Evolutionary conservation across 352 stramenopile species (phyloP).

Genomic region (Peronospora destructor): DNA sequence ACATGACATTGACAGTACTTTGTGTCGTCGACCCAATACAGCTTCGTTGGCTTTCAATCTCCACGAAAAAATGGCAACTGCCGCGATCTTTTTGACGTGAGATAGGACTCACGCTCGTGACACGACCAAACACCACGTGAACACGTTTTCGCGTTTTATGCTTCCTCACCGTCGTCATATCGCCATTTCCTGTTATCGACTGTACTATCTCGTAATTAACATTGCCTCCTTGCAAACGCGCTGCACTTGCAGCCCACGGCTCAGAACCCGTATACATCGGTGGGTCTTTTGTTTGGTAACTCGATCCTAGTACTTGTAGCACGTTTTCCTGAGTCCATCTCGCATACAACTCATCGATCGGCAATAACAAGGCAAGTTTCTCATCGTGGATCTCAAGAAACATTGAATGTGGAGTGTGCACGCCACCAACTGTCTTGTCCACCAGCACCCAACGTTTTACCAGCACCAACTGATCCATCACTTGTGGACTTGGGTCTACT

Average conservation of each 20-base stretch:
- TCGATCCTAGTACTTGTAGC: constrained; percentile 19
- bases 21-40: constrained; percentile 5
- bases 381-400: constrained; percentile 44
- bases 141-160: constrained; percentile 30
- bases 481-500: constrained; percentile 27
- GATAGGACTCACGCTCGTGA: constrained; percentile 51
- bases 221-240: background rate
- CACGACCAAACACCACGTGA: constrained; percentile 39
- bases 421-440: constrained; percentile 14
- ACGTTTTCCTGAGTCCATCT: constrained; percentile 18
- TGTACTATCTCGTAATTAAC: background rate
- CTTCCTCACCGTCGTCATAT: constrained; percentile 5
- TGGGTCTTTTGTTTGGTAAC: constrained; percentile 35
- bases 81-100: constrained; percentile 32
- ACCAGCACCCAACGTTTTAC: constrained; percentile 57
- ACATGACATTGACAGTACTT: constrained; percentile 46
- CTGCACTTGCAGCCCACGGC: constrained; percentile 19
- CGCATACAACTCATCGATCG: constrained; percentile 1
- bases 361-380: constrained; percentile 4
- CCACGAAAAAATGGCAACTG: constrained; percentile 56
- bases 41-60: constrained; percentile 35
- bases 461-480: constrained; percentile 47
- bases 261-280: constrained; percentile 38
- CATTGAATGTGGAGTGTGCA: constrained; percentile 4
- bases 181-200: background rate